phyloP scores from a whole-genome alignment of 371 early-diverging fungal genomes.

The Lichtheimia hyalospora region DNA sequence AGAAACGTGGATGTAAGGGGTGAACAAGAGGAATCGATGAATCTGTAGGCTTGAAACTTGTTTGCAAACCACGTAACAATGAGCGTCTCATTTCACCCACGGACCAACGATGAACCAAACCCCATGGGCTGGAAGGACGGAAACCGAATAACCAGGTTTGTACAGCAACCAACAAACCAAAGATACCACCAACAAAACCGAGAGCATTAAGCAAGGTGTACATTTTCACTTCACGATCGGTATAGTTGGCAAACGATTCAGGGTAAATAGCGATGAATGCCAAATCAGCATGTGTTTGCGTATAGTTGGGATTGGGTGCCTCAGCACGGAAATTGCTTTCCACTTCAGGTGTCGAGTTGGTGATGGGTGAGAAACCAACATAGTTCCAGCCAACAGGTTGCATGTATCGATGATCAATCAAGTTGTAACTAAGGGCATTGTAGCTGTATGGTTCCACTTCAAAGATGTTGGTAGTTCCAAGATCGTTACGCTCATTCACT shows the following conservation, averaged over 20 bases:
- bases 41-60: constrained; percentile 42
- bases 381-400: constrained; percentile 53
- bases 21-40: constrained; percentile 49
- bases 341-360: constrained; percentile 45
- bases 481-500: constrained; percentile 41
- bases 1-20: constrained; percentile 48
- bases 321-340: constrained; percentile 42
- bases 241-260: constrained; percentile 19
- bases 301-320: constrained; percentile 41
- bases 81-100: constrained; percentile 48
- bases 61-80: constrained; percentile 34
- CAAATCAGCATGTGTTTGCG: constrained; percentile 28
- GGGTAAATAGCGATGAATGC: constrained; percentile 36
- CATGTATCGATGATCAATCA: constrained; percentile 42
- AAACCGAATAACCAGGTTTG: constrained; percentile 54
- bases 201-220: constrained; percentile 48
- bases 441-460: constrained; percentile 41
- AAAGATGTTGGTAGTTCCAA: constrained; percentile 38
- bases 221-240: constrained; percentile 49
- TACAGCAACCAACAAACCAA: constrained; percentile 41
- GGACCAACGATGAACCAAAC: constrained; percentile 52
- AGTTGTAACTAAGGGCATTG: constrained; percentile 37
- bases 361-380: constrained; percentile 48
- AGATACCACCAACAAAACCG: constrained; percentile 54
- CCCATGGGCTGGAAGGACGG: constrained; percentile 52